Evolutionary conservation across 768 basidiomycete genomes (phyloP).

Genomic region (Sarcodon sp.): DNA sequence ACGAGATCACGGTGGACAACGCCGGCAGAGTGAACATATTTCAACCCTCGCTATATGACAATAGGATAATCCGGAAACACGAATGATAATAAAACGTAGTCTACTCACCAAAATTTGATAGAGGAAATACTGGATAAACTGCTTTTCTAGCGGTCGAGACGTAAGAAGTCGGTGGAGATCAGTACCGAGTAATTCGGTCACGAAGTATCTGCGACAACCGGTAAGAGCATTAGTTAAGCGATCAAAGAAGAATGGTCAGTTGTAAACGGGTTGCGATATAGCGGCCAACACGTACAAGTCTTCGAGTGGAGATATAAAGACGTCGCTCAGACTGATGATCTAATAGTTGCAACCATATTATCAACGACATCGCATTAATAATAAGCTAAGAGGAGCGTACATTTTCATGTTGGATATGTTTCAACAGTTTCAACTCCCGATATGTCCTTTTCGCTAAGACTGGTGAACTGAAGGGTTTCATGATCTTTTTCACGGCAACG

Average conservation of each 20-base stretch:
- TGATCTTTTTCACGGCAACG: constrained; percentile 99
- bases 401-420: constrained; percentile 98
- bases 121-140: constrained; percentile 99
- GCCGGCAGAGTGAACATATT: constrained; percentile 98
- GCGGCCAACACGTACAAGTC: constrained; percentile 59
- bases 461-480: constrained; percentile 99
- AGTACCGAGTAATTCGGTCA: constrained; percentile 95
- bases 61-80: constrained; percentile 3
- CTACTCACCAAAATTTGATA: constrained; percentile 88
- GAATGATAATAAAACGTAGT: neutral
- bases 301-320: constrained; percentile 99
- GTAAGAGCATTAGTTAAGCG: constrained; percentile 1
- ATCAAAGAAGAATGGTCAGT: neutral
- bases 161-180: constrained; percentile 96
- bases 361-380: constrained; percentile 1
- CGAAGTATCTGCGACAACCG: constrained; percentile 69
- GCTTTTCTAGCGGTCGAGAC: constrained; percentile 94
- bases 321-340: constrained; percentile 98
- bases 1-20: constrained; percentile 97
- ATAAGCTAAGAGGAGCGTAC: constrained; percentile 29
- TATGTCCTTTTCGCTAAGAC: constrained; percentile 98
- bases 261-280: neutral
- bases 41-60: constrained; percentile 73
- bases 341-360: constrained; percentile 17
- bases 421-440: constrained; percentile 93